Percentiles rank a stretch among this genome's conserved stretches.
These are phyloP conservation scores for Karstenula rhodostoma DNA, from an alignment of 2,329 filamentous ascomycete species.

Conservation along the genomic window DNA sequence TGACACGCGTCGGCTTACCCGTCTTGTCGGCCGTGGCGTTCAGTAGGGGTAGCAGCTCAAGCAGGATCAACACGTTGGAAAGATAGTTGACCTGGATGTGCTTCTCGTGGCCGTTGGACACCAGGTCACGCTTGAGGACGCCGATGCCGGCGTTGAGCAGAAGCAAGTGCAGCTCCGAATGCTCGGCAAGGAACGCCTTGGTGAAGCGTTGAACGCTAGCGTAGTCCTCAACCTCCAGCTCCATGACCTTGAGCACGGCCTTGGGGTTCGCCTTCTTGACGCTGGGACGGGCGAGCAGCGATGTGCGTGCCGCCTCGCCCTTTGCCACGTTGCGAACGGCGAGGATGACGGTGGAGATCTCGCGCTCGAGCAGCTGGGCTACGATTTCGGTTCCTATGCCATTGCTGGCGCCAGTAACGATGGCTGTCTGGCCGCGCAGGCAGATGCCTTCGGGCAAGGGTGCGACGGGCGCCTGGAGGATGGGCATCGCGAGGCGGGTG, in stretches of 20 bases:
- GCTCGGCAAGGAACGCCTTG: constrained; percentile 15
- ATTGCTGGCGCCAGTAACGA: constrained; percentile 48
- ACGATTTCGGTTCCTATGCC: constrained; percentile 35
- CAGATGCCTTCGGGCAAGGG: constrained; percentile 7
- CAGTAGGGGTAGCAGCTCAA: constrained; percentile 52
- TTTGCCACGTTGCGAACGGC: constrained; percentile 32
- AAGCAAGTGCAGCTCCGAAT: constrained; percentile 31
- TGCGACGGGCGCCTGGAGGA: constrained; percentile 9
- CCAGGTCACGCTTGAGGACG: constrained; percentile 15
- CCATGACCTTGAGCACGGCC: constrained; percentile 25
- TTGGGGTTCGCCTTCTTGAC: constrained; percentile 22
- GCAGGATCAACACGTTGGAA: constrained; percentile 28
- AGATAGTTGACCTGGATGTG: constrained; percentile 61
- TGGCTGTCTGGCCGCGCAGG: constrained; percentile 44
- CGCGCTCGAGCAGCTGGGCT: constrained; percentile 30
- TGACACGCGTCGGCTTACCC: constrained; percentile 10
- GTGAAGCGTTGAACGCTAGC: constrained; percentile 15
- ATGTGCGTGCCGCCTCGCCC: constrained; percentile 29
- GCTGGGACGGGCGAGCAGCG: constrained; percentile 19
- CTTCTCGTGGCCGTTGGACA: constrained; percentile 33
- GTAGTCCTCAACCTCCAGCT: constrained; percentile 22
- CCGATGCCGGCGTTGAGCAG: constrained; percentile 41
- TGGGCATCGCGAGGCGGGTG: constrained; percentile 1
- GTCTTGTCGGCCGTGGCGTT: constrained; percentile 6
- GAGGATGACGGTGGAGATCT: constrained; percentile 29